Percentiles rank a stretch among this genome's conserved stretches.
phyloP scores from a whole-genome alignment of 192 early-diverging fungal genomes.

The Chytriomyces sp. region DNA sequence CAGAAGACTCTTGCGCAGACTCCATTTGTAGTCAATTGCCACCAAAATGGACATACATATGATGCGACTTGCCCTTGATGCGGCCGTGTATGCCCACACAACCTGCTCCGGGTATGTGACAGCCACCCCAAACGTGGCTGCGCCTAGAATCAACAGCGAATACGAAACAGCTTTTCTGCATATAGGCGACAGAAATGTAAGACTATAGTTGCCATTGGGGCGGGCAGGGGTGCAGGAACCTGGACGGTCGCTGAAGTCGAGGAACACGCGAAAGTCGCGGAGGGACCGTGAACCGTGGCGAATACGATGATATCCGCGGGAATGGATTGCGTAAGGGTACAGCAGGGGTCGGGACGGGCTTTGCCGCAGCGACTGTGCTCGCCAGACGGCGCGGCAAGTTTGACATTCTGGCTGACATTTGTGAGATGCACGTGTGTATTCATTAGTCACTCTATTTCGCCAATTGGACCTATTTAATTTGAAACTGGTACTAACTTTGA shows the following conservation, averaged over 20 bases:
- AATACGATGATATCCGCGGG: not conserved
- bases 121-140: not conserved
- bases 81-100: not conserved
- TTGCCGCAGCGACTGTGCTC: not conserved
- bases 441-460: no score
- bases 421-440: no score
- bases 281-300: not conserved
- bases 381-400: not conserved
- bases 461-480: no score
- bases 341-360: not conserved
- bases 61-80: constrained; percentile 31
- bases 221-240: not conserved
- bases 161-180: no score
- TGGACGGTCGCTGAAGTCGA: not conserved
- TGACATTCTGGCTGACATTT: not conserved
- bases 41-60: constrained; percentile 43
- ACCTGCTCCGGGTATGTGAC: constrained; percentile 5
- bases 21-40: constrained; percentile 61
- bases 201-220: not conserved
- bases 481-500: no score
- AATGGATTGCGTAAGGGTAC: no score
- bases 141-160: not conserved
- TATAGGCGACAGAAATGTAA: not conserved
- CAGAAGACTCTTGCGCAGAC: constrained; percentile 33
- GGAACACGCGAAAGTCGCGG: not conserved